Evolutionary conservation across 805 yeast genomes (phyloP).

Genomic region (Wickerhamiella cacticola): DNA sequence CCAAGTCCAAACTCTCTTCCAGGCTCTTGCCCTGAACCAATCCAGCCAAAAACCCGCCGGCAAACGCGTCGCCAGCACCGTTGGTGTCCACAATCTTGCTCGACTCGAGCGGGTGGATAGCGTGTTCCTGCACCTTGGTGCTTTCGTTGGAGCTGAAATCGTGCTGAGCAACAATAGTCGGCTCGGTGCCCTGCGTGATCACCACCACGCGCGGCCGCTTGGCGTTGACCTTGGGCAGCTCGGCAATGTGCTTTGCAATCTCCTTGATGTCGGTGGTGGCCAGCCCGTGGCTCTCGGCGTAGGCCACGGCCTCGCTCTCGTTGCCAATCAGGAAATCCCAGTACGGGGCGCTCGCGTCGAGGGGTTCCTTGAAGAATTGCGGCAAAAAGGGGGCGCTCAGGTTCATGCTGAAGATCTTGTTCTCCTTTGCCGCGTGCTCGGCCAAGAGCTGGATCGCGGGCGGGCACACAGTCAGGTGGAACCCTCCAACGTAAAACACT

Average conservation of each 20-base stretch:
- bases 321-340: constrained; percentile 88
- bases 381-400: constrained; percentile 95
- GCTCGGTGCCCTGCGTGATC: constrained; percentile 90
- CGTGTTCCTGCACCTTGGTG: constrained; percentile 33
- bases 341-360: constrained; percentile 70
- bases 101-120: constrained; percentile 60
- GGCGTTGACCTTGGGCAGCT: constrained; percentile 60
- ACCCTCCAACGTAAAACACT: constrained; percentile 93
- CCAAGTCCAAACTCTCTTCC: constrained; percentile 43
- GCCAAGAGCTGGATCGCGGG: constrained; percentile 85
- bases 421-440: constrained; percentile 74
- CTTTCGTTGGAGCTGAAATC: constrained; percentile 29
- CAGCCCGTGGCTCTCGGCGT: constrained; percentile 73
- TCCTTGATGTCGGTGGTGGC: constrained; percentile 49
- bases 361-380: constrained; percentile 84
- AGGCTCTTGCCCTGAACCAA: constrained; percentile 61
- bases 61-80: constrained; percentile 99
- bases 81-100: constrained; percentile 77
- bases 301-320: constrained; percentile 94
- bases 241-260: constrained; percentile 74
- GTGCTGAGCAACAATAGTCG: constrained; percentile 67
- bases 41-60: constrained; percentile 90
- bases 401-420: constrained; percentile 72
- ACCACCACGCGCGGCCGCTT: constrained; percentile 70
- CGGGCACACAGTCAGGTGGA: constrained; percentile 95